These are phyloP conservation scores for Globisporangium carolinianum DNA, from an alignment of 352 stramenopile genomes.

Conservation along the genomic window DNA sequence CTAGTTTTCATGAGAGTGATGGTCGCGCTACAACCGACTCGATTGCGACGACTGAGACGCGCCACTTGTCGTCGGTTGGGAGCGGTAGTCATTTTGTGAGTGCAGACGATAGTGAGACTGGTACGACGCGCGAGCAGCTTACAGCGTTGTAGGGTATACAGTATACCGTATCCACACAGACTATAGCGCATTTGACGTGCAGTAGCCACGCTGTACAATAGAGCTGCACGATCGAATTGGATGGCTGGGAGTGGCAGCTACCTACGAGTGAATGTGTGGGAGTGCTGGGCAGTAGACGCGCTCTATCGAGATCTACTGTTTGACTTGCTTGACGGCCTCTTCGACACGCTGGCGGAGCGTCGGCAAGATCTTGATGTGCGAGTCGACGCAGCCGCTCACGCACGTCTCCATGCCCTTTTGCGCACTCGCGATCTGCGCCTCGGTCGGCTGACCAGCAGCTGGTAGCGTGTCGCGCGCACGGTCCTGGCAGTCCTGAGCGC, in stretches of 20 bases:
- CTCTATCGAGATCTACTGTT: constrained; percentile 21
- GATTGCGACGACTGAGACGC: constrained; percentile 8
- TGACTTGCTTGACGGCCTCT: constrained; percentile 63
- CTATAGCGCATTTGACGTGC: background rate
- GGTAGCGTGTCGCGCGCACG: constrained; percentile 65
- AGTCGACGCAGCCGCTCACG: constrained; percentile 58
- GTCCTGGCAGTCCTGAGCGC: constrained; percentile 85
- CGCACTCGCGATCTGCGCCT: constrained; percentile 52
- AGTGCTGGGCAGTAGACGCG: too few species aligned
- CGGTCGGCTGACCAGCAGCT: constrained; percentile 46
- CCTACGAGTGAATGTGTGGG: too few species aligned
- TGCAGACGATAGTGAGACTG: constrained; percentile 7
- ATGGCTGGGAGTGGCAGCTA: too few species aligned
- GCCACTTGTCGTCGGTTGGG: constrained; percentile 32
- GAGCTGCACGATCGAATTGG: background rate
- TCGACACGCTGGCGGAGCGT: constrained; percentile 67
- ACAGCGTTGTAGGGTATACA: constrained; percentile 16
- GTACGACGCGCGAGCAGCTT: constrained; percentile 12
- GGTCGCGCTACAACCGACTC: constrained; percentile 6
- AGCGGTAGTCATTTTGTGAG: constrained; percentile 33
- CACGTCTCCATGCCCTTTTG: constrained; percentile 80
- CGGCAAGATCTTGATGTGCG: constrained; percentile 71
- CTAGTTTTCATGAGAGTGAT: background rate
- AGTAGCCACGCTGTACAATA: background rate
- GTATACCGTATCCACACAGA: too few species aligned